Evolutionary conservation across 768 basidiomycete species (phyloP), one percentile per base, ranked within the genome.

Genomic region (Xerocomellus intermedius): DNA sequence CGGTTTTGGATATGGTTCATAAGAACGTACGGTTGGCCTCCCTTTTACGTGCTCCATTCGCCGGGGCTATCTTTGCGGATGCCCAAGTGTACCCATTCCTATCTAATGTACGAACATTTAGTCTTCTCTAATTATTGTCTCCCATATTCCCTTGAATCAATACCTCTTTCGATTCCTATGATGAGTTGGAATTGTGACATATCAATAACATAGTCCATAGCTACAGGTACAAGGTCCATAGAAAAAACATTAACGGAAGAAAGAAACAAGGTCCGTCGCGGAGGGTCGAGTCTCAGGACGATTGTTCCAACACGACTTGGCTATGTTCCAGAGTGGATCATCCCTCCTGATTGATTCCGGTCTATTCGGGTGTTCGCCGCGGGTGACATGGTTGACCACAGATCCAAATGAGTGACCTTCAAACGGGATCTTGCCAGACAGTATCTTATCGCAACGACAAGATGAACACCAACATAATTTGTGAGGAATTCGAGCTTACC

Each of bases 21-120:
- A 43, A 54, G 46, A 24, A 30, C 35, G 41, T 17, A 49, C 17
- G 48, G 24, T 22, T 50, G 30, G 24, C 24, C 24, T 24, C 26
- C 26, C 5, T 7, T 26, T 26, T 13, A 37, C 36, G 14, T n/a
- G 36, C 36, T 37, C 36, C 3, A 17, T 33, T n/a, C n/a, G n/a
- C n/a, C n/a, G 13, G 32, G 32, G 12, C 16, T 43, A 52, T 48
- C 42, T 43, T 30, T 49, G 21, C 32, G 43, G 50, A 53, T 65
- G 55, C 42, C 26, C 47, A 30, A 38, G 30, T 55, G 43, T 52
- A 44, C 55, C 36, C 50, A 48, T 53, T 56, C 9, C 24, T 56
- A 63, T 64, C 44, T 64, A 64, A 33, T 39, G 45, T 66, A 55
- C 38, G 52, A 52, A 69, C 57, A 28, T n/a, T 36, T 47, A 22